phyloP scores from a whole-genome alignment of 176 grass and related monocot species.

The Puya raimondii region DNA sequence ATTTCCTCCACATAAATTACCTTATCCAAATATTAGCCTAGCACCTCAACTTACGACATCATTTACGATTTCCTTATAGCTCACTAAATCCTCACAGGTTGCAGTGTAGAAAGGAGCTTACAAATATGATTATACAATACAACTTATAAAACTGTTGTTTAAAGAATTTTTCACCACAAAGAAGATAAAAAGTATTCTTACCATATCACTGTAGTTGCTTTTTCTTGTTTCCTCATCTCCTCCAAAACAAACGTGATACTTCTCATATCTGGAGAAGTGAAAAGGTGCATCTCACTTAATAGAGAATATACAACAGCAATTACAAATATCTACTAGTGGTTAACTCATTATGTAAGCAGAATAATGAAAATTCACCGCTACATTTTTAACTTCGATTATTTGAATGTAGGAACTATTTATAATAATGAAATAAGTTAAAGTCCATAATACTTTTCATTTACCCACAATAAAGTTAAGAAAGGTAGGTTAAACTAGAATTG shows the following conservation, averaged over 20 bases:
- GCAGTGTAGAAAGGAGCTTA: too few species aligned
- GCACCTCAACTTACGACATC: too few species aligned
- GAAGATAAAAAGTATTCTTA: constrained; percentile 17
- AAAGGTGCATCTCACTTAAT: not conserved
- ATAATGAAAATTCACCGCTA: not conserved
- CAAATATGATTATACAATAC: too few species aligned
- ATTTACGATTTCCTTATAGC: too few species aligned
- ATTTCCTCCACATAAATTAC: too few species aligned
- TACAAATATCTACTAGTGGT: not conserved
- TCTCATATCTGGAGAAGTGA: constrained; percentile 68
- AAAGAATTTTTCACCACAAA: not conserved
- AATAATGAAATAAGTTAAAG: not conserved
- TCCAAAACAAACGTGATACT: constrained; percentile 84
- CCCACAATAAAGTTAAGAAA: not conserved
- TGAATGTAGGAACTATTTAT: not conserved
- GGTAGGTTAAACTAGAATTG: not conserved
- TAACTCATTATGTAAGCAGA: not conserved
- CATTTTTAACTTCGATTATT: not conserved
- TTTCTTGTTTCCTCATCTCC: constrained; percentile 91
- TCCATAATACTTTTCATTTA: not conserved
- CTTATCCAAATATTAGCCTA: too few species aligned
- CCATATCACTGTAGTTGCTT: constrained; percentile 90
- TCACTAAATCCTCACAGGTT: too few species aligned
- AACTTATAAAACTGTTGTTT: too few species aligned
- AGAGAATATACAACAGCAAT: not conserved